Conservation (phyloP, 2,329 filamentous ascomycete genomes). For the Colletotrichum coccodes region DNA sequence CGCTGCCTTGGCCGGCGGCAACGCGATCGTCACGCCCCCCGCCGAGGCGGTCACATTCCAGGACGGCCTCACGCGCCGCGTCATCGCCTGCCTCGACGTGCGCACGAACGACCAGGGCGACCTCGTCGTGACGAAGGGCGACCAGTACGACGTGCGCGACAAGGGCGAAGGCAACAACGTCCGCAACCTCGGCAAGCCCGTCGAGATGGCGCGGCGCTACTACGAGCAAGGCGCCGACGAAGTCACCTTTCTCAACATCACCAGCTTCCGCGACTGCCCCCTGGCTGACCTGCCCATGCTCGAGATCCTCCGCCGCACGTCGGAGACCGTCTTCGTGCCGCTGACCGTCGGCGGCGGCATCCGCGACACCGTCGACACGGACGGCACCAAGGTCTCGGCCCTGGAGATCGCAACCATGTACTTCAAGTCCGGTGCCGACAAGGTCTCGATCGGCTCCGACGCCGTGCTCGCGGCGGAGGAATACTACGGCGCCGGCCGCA, state of each 20-base stretch:
- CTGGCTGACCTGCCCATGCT: constrained; percentile 95
- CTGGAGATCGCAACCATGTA: constrained; percentile 96
- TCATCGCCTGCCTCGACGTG: constrained; percentile 97
- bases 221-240: constrained; percentile 98
- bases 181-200: constrained; percentile 94
- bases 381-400: constrained; percentile 86
- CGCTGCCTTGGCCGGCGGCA: constrained; percentile 53
- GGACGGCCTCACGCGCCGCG: constrained; percentile 86
- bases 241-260: constrained; percentile 98
- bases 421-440: constrained; percentile 96
- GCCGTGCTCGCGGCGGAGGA: constrained; percentile 93
- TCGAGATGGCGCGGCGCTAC: constrained; percentile 92
- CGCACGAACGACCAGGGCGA: constrained; percentile 94
- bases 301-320: constrained; percentile 87
- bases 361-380: constrained; percentile 88
- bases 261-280: constrained; percentile 94
- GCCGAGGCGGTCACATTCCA: constrained; percentile 36
- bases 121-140: constrained; percentile 96
- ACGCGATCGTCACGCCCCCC: constrained; percentile 1
- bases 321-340: constrained; percentile 93
- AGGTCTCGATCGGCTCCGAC: constrained; percentile 96
- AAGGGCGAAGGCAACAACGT: constrained; percentile 75
- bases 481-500: constrained; percentile 78
- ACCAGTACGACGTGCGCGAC: constrained; percentile 98
- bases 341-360: constrained; percentile 97